Evolutionary conservation across 2,329 filamentous ascomycete genomes (phyloP).

Genomic region (Dothideomycetidae sp.): DNA sequence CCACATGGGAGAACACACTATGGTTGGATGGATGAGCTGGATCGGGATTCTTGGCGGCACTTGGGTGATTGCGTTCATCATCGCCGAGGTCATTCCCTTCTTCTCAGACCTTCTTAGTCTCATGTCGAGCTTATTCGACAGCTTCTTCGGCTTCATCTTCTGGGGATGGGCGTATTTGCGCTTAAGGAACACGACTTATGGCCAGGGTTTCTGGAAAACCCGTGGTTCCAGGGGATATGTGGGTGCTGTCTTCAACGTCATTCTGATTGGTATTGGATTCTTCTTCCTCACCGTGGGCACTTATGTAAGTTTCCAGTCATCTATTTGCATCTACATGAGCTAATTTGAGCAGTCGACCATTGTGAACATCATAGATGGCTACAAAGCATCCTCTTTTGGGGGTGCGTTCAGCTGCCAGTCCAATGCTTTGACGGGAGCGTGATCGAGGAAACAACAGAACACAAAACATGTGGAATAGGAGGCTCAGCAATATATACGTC

Average conservation of each 20-base stretch:
- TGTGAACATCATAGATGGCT: constrained; percentile 61
- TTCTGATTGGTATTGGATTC: constrained; percentile 61
- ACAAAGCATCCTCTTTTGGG: constrained; percentile 48
- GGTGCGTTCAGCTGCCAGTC: constrained; percentile 60
- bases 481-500: too few relatives aligned
- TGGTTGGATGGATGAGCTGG: constrained; percentile 71
- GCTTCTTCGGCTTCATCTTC: constrained; percentile 91
- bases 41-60: constrained; percentile 54
- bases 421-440: constrained; percentile 36
- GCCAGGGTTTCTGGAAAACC: constrained; percentile 37
- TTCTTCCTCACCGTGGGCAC: constrained; percentile 72
- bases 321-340: too few relatives aligned
- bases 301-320: constrained; percentile 47
- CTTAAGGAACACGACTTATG: constrained; percentile 54
- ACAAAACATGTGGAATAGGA: too few relatives aligned
- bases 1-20: constrained; percentile 68
- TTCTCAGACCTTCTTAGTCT: constrained; percentile 54
- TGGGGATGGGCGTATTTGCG: constrained; percentile 72
- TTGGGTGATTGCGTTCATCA: constrained; percentile 84
- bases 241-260: constrained; percentile 52
- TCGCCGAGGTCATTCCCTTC: constrained; percentile 63
- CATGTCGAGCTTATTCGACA: constrained; percentile 83
- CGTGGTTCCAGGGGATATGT: constrained; percentile 39
- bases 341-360: constrained; percentile 42
- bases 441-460: too few relatives aligned